These are phyloP conservation scores for Dianthus caryophyllus DNA, from an alignment of 148 eudicot species.

Conservation along the genomic window DNA sequence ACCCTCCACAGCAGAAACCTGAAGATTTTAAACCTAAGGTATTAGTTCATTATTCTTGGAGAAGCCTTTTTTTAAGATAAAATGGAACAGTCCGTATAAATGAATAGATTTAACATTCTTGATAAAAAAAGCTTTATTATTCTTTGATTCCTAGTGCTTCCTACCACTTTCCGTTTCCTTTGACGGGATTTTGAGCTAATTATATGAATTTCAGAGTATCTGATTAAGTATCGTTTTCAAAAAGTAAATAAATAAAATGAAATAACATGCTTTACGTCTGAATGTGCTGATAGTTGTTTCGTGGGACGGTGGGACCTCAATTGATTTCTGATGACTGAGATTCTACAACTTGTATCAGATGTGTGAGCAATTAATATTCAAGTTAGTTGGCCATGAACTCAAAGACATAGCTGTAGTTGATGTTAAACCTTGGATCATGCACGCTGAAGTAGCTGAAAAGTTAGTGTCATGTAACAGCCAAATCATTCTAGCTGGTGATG, in stretches of 20 bases:
- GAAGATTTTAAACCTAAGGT: conserved; percentile 81
- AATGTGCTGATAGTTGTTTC: neutral
- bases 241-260: no score
- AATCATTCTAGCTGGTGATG: conserved; percentile 84
- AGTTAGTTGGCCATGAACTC: conserved; percentile 79
- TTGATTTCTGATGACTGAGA: no score
- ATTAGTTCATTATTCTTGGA: conserved; percentile 16
- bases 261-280: no score
- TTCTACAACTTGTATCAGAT: conserved; percentile 39
- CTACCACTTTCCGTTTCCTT: no score
- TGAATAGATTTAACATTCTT: neutral
- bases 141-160: no score
- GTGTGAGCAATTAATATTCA: conserved; percentile 66
- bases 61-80: neutral
- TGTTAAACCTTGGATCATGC: conserved; percentile 97
- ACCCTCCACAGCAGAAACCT: conserved; percentile 88
- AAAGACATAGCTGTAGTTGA: conserved; percentile 70
- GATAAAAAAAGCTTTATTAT: neutral
- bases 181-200: no score
- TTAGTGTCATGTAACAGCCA: conserved; percentile 51
- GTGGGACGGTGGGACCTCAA: no score
- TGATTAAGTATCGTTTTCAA: neutral
- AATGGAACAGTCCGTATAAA: neutral
- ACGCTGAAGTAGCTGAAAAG: conserved; percentile 94
- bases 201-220: no score